A percentile compares a stretch with the other conserved stretches of the same genome.
phyloP scores from a whole-genome alignment of 2,329 filamentous ascomycete genomes.

The Botryotinia calthae region DNA sequence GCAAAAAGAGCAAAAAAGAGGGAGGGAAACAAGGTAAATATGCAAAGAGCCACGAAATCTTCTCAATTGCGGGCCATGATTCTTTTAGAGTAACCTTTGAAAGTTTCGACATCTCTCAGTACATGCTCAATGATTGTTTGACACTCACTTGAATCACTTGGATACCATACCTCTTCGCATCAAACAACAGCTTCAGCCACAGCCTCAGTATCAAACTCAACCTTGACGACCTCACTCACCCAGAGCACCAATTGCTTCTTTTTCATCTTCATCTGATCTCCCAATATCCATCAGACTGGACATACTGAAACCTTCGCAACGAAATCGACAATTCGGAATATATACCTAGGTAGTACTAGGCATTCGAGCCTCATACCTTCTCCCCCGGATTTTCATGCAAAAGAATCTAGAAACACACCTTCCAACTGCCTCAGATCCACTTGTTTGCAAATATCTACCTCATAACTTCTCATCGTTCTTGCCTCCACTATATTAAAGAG shows the following conservation, averaged over 20 bases:
- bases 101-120: background rate
- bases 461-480: constrained; percentile 27
- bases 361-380: background rate
- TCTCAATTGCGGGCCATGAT: background rate
- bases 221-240: background rate
- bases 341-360: background rate
- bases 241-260: background rate
- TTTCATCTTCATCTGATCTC: background rate
- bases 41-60: background rate
- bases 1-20: background rate
- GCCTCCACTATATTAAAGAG: constrained; percentile 9
- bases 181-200: background rate
- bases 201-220: background rate
- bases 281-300: background rate
- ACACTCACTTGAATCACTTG: background rate
- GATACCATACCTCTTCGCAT: background rate
- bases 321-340: background rate
- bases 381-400: constrained; percentile 9
- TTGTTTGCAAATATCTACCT: constrained; percentile 23
- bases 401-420: constrained; percentile 18
- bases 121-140: background rate
- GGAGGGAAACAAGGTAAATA: background rate
- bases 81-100: background rate
- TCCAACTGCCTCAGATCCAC: constrained; percentile 15
- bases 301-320: constrained; percentile 14